A percentile compares a stretch with the other conserved stretches of the same genome.
Conservation (phyloP, 306 rosid genomes). For the Dalbergia oliveri region DNA sequence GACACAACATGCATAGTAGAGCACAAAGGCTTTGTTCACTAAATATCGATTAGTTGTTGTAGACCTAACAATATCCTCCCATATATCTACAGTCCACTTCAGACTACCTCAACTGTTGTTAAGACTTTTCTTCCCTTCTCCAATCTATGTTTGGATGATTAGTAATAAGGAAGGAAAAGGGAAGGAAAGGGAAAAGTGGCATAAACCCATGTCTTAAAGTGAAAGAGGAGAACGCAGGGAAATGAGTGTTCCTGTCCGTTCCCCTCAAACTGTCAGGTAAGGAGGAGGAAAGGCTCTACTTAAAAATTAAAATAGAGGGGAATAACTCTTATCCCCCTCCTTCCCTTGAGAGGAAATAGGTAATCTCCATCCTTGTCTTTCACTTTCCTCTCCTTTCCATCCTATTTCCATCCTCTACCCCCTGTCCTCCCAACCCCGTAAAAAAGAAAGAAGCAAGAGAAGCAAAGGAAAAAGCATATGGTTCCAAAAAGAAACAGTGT, state of each 20-base stretch:
- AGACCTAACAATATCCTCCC: not conserved
- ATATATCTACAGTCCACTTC: slow-evolving; percentile 18
- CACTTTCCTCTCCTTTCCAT: not conserved
- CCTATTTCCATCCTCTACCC: not conserved
- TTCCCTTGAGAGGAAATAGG: not conserved
- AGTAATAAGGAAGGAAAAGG: not conserved
- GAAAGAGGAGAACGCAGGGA: not conserved
- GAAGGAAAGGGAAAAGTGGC: not conserved
- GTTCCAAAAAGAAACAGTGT: slow-evolving; percentile 10
- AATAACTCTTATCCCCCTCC: not conserved
- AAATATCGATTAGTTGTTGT: not conserved
- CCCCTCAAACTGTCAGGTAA: not conserved
- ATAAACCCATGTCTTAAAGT: not conserved
- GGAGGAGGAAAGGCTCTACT: not conserved
- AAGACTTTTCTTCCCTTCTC: slow-evolving; percentile 17
- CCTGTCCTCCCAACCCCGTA: not conserved
- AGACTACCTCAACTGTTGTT: slow-evolving; percentile 2
- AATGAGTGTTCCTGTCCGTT: not conserved
- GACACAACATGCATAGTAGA: not conserved
- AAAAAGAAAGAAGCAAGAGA: not conserved
- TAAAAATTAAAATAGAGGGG: not conserved
- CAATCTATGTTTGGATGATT: not conserved
- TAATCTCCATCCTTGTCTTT: not conserved
- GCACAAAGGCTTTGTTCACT: slow-evolving; percentile 12
- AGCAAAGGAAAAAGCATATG: slow-evolving; percentile 7